Base-by-base conservation (phyloP, 2,329 filamentous ascomycete species). In the Diaporthe vexans region DNA sequence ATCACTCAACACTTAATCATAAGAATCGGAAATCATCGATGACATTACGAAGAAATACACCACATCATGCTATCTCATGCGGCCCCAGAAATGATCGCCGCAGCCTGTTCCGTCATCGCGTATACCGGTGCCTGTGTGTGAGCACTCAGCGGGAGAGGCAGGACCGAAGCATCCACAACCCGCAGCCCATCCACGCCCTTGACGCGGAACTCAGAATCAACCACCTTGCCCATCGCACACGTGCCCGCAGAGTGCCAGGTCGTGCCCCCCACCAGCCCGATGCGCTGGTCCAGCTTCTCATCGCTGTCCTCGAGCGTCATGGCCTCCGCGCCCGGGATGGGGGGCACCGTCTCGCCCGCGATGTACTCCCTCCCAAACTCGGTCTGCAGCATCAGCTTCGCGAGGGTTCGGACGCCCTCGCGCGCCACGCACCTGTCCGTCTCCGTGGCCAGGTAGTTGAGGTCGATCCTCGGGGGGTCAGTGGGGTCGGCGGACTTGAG, bases 131-230 rank as follows among this genome's bases (percentile, higher is more conserved):
- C 70, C 37, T 74, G 73, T 13, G 58, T 46, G n/a, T 74, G 70
- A 35, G 69, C 73, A 68, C 73, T 68, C 37, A 74, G 24, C 13
- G 73, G 73, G 11, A 73, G 29, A 15, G 83, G 83, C 26, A 85
- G 80, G 10, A 85, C 79, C 13, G 81, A 84, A 15, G 83, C 82
- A 76, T 86, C 84, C 0, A 83, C 81, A 9, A 86, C 79, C 19
- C 83, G 81, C 37, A 86, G 77, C n/a, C 79, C 79, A 11, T 78
- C 76, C 6, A 84, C 80, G 0, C 84, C 83, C 52, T 83, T 82
- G 24, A 86, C 83, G 21, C 79, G 78, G 52, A 85, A 78, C 26
- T 82, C 79, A 0, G 78, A 75, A 72, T 85, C 82, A 1, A 68
- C 73, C 43, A 74, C 70, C 37, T 83, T 83, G 54, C 84, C 83